phyloP scores from a whole-genome alignment of 768 basidiomycete species.

The Cystobasidium ongulense region DNA sequence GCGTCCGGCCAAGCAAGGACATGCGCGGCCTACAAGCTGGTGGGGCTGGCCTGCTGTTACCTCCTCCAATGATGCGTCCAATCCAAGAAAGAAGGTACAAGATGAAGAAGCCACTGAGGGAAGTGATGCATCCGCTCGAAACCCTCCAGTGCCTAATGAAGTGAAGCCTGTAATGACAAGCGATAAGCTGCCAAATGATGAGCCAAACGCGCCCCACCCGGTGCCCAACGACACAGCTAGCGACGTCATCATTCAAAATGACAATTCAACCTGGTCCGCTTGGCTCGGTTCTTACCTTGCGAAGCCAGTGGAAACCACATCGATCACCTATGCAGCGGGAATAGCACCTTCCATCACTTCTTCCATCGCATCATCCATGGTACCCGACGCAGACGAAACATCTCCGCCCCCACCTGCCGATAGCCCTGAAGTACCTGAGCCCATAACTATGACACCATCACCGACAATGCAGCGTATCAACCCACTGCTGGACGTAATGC shows the following conservation, averaged over 20 bases:
- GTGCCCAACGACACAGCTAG: too few species aligned
- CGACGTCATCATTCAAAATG: neutral
- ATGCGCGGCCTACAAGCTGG: neutral
- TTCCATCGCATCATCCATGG: constrained; percentile 10
- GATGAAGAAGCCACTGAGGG: too few species aligned
- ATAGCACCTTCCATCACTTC: constrained; percentile 15
- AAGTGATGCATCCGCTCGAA: too few species aligned
- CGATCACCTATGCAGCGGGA: constrained; percentile 16
- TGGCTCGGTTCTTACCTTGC: constrained; percentile 19
- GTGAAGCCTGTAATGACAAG: too few species aligned
- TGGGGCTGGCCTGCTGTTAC: neutral
- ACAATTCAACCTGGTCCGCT: constrained; percentile 15
- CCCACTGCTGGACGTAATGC: constrained; percentile 22
- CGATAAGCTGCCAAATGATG: too few species aligned
- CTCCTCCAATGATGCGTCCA: neutral
- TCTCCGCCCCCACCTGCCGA: neutral
- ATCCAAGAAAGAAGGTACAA: too few species aligned
- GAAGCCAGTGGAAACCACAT: neutral
- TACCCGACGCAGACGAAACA: constrained; percentile 21
- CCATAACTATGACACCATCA: neutral
- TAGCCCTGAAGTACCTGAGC: neutral
- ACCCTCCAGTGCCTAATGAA: too few species aligned
- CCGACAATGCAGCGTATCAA: constrained; percentile 12
- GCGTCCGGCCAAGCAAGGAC: too few species aligned
- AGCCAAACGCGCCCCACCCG: too few species aligned